Evolutionary conservation across 1,139 yeast species (phyloP).

Genomic region (Hanseniaspora sp.): DNA sequence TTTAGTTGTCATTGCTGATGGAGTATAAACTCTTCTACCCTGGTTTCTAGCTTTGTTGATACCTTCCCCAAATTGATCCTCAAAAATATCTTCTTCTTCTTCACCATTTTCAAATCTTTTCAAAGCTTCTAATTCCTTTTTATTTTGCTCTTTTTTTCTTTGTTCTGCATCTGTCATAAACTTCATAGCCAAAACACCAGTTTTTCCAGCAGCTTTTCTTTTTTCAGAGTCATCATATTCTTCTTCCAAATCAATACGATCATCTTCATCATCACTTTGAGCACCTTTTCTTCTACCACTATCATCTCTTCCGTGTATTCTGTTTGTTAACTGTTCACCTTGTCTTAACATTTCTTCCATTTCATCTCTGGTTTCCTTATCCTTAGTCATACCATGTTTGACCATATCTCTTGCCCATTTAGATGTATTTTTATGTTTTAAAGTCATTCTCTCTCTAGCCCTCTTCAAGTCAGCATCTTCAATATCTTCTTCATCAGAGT

Average conservation of each 20-base stretch:
- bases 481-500: constrained; percentile 38
- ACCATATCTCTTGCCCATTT: constrained; percentile 90
- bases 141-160: constrained; percentile 46
- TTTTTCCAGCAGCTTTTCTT: constrained; percentile 49
- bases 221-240: constrained; percentile 32
- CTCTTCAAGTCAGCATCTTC: constrained; percentile 63
- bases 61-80: constrained; percentile 23
- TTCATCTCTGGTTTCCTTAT: constrained; percentile 69
- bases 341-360: constrained; percentile 88
- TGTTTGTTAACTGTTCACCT: constrained; percentile 66
- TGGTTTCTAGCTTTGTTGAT: constrained; percentile 48
- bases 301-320: constrained; percentile 55
- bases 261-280: constrained; percentile 41
- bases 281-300: constrained; percentile 37
- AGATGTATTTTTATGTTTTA: constrained; percentile 77
- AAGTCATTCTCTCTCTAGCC: constrained; percentile 84
- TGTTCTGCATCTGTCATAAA: constrained; percentile 85
- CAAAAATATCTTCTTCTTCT: constrained; percentile 24
- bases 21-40: constrained; percentile 78
- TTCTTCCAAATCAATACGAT: constrained; percentile 33
- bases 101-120: constrained; percentile 35
- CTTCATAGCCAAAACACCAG: constrained; percentile 83
- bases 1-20: constrained; percentile 44
- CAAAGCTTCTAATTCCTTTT: constrained; percentile 42
- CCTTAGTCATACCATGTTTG: constrained; percentile 81